phyloP scores from a whole-genome alignment of 1,284 basidiomycete genomes.

The Neolentinus lepideus region DNA sequence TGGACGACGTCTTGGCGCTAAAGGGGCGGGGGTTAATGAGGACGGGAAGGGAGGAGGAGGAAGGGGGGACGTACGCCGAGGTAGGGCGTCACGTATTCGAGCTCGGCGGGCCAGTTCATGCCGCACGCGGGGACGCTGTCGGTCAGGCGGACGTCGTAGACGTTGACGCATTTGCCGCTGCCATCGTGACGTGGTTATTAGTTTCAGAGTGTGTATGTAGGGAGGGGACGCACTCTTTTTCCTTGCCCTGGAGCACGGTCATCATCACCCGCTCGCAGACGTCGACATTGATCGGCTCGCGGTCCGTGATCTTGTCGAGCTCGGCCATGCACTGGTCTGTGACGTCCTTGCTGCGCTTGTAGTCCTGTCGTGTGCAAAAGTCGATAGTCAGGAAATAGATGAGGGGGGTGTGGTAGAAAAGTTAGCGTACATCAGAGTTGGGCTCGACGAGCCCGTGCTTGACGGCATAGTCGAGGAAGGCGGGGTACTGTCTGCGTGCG shows the following conservation, averaged over 20 bases:
- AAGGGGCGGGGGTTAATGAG: not conserved
- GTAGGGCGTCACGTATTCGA: conserved; percentile 72
- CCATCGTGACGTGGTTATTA: not conserved
- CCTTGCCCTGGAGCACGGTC: conserved; percentile 53
- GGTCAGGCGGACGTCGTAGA: conserved; percentile 89
- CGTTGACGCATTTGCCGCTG: conserved; percentile 85
- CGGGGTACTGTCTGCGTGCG: conserved; percentile 80
- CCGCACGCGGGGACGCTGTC: conserved; percentile 89
- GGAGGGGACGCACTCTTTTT: conserved; percentile 47
- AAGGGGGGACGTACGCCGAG: conserved; percentile 55
- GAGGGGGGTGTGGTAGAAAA: not conserved
- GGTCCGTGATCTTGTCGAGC: conserved; percentile 36
- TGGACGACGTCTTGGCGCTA: conserved; percentile 75
- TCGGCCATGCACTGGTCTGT: conserved; percentile 60
- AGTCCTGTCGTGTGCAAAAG: conserved; percentile 33
- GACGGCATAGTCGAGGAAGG: conserved; percentile 85
- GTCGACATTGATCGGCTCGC: conserved; percentile 56
- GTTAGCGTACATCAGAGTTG: conserved; percentile 52
- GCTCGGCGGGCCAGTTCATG: conserved; percentile 97
- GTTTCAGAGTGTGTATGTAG: not conserved
- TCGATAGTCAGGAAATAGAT: not conserved
- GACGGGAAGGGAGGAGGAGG: conserved; percentile 6
- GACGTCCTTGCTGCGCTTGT: conserved; percentile 52
- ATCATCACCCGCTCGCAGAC: conserved; percentile 65
- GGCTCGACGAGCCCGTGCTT: conserved; percentile 74